A percentile compares a stretch with the other conserved stretches of the same genome.
phyloP scores from a whole-genome alignment of 2,329 filamentous ascomycete genomes.

The Aspergillus glaucus region DNA sequence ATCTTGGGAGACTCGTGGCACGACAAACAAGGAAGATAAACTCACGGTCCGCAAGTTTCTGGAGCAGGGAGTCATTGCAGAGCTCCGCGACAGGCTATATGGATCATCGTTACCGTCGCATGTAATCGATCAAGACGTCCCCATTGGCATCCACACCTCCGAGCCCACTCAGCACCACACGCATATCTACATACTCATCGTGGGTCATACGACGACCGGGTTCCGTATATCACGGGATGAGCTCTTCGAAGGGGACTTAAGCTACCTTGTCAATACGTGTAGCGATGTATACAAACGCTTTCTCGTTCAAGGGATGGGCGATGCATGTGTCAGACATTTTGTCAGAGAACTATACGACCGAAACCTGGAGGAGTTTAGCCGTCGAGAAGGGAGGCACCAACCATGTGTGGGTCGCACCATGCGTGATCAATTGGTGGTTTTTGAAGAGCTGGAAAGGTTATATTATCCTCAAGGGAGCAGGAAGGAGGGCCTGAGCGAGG shows the following conservation, averaged over 20 bases:
- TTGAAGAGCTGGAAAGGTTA: conserved; percentile 49
- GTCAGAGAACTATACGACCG: conserved; percentile 38
- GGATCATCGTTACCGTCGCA: too few relatives aligned
- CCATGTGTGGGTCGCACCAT: conserved; percentile 51
- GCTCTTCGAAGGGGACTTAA: conserved; percentile 18
- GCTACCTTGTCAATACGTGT: neutral
- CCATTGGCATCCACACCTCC: conserved; percentile 27
- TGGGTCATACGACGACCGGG: conserved; percentile 45
- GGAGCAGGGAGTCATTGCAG: conserved; percentile 13
- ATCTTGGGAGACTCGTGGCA: neutral
- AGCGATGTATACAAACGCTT: conserved; percentile 1
- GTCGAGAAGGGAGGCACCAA: conserved; percentile 5
- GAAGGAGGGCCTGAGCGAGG: too few relatives aligned
- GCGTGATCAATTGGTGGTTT: conserved; percentile 55
- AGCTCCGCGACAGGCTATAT: conserved; percentile 7
- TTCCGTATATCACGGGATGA: conserved; percentile 48
- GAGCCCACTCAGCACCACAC: conserved; percentile 40
- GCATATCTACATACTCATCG: conserved; percentile 49
- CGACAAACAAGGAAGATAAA: neutral
- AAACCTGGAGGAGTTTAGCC: conserved; percentile 12
- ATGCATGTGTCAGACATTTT: conserved; percentile 41
- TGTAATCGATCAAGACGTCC: conserved; percentile 5
- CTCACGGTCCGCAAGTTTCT: conserved; percentile 19
- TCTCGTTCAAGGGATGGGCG: conserved; percentile 28
- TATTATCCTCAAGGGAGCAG: conserved; percentile 5